Conservation (phyloP, 305 asterid genomes). For the Andrographis paniculata region DNA sequence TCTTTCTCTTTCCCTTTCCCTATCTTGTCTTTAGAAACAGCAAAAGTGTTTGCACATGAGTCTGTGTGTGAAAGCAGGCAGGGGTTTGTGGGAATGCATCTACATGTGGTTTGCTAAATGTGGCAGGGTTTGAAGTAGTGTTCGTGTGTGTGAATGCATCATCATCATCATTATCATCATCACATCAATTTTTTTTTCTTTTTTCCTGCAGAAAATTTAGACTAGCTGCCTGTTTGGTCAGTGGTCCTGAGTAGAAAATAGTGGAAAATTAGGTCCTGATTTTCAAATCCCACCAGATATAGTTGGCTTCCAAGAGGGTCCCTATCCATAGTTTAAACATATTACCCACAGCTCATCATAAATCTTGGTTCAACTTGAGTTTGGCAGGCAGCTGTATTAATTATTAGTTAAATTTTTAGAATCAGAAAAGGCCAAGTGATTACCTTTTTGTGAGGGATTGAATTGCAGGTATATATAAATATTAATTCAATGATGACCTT, state of each 20-base stretch:
- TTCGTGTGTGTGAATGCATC: constrained; percentile 22
- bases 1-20: neutral
- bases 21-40: neutral
- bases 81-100: constrained; percentile 29
- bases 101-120: constrained; percentile 24
- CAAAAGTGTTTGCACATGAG: neutral
- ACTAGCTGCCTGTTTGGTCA: constrained; percentile 19
- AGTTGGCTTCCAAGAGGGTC: constrained; percentile 13
- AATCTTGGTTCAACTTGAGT: constrained; percentile 12
- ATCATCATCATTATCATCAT: too few species aligned
- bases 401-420: neutral
- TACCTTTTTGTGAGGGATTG: constrained; percentile 10
- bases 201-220: constrained; percentile 19
- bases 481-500: too few species aligned
- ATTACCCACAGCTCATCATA: neutral
- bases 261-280: constrained; percentile 28
- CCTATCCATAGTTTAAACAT: constrained; percentile 6
- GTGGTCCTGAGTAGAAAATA: constrained; percentile 27
- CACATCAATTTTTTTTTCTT: constrained; percentile 17
- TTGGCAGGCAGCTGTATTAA: neutral
- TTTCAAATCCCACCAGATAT: constrained; percentile 20
- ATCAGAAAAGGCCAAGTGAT: constrained; percentile 19
- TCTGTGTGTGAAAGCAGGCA: constrained; percentile 33
- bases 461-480: neutral
- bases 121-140: constrained; percentile 22